Evolutionary conservation across 306 rosid species (phyloP), one percentile per base, ranked within the genome.

Genomic region (Rubus idaeus): DNA sequence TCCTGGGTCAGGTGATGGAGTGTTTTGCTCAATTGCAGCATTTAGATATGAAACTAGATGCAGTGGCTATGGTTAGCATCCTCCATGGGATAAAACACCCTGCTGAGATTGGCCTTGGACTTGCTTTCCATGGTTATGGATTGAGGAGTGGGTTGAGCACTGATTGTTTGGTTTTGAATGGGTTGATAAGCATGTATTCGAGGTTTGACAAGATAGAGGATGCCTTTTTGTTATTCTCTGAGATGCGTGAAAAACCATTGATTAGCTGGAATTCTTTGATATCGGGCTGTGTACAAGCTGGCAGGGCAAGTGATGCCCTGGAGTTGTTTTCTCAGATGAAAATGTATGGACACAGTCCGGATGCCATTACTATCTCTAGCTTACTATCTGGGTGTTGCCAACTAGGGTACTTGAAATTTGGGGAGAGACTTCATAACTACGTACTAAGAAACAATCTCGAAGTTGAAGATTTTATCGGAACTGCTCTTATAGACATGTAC

Each of bases 401-500:
- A 75, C 86, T 88, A 39, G 95, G 90, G 40, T 47, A 80, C 78
- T 79, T 91, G 72, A 84, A 81, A 55, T 71, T 82, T 64, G 96
- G 96, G 81, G 88, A 85, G 86, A 77, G 74, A 49, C 83, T 91
- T 57, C 96, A 91, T 82, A 82, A 44, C 44, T 84, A 81, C 68
- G 77, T 88, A 75, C 58, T 91, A 10, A 85, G 96, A 88, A 84
- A 88, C 87, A 77, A 81, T 67, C 73, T 89, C 5, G 81, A 75
- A 80, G 69, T 86, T 45, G 95, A 90, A 84, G 90, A 83, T 60
- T 93, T 85, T 75, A 84, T 85, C 10, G 88, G 73, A 84, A 90
- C 96, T 72, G 90, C 96, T 76, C 89, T 93, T 30, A 88, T 91
- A 79, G 93, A 91, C 81, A 88, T 93, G 98, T 91, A 93, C 83